Percentiles rank a stretch among this genome's conserved stretches.
Conservation (phyloP, 192 early-diverging fungal species). For the Coemansia sp. region DNA sequence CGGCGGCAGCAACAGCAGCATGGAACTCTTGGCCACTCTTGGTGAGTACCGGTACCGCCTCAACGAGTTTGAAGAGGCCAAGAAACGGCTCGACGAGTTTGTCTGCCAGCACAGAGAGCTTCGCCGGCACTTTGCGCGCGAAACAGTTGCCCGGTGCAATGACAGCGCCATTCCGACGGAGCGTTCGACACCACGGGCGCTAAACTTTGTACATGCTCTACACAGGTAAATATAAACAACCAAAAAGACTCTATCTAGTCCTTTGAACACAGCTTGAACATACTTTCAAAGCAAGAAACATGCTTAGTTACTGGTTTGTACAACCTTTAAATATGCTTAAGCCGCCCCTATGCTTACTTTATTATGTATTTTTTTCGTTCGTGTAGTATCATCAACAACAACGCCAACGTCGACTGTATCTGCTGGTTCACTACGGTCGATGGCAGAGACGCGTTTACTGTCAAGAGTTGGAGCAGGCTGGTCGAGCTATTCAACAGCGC, state of each 20-base stretch:
- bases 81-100: not conserved
- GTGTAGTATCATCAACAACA: not conserved
- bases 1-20: not conserved
- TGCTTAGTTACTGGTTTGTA: too few relatives aligned
- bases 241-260: not conserved
- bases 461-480: not conserved
- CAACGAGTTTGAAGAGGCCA: not conserved
- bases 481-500: not conserved
- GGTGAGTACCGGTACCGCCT: not conserved
- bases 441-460: not conserved
- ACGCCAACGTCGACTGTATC: conserved; percentile 2
- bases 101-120: not conserved
- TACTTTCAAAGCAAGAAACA: not conserved
- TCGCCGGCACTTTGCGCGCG: not conserved
- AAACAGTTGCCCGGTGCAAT: not conserved
- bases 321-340: not conserved
- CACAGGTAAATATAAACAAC: not conserved
- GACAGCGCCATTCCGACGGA: not conserved
- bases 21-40: not conserved
- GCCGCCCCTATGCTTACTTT: not conserved
- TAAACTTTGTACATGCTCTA: not conserved
- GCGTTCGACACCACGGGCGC: not conserved
- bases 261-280: not conserved
- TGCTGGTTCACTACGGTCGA: conserved; percentile 6
- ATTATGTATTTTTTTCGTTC: too few relatives aligned